A percentile compares a stretch with the other conserved stretches of the same genome.
Conservation (phyloP, 2,329 filamentous ascomycete genomes). For the Cladosporium sp. region DNA sequence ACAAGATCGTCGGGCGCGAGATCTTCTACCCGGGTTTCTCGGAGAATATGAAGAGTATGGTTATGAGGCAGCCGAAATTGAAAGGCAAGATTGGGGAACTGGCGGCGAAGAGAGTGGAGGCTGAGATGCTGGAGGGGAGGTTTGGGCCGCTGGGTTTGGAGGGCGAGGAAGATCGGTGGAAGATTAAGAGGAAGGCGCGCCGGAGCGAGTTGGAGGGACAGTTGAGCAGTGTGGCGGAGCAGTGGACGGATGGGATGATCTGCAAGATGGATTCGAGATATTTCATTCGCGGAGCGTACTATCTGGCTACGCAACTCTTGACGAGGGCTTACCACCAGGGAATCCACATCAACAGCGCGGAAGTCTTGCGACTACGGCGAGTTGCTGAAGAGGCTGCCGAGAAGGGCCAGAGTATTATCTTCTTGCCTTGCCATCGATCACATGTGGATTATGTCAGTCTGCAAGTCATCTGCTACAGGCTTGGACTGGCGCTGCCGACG, state of each 20-base stretch:
- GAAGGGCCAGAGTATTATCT: conserved; percentile 94
- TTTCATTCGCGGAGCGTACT: conserved; percentile 92
- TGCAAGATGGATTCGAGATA: conserved; percentile 74
- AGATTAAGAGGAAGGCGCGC: conserved; percentile 47
- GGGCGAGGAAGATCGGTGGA: conserved; percentile 56
- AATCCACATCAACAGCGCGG: conserved; percentile 93
- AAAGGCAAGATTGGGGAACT: conserved; percentile 73
- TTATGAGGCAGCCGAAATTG: conserved; percentile 74
- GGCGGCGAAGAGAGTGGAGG: conserved; percentile 69
- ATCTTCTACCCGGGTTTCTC: conserved; percentile 92
- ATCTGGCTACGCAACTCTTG: conserved; percentile 80
- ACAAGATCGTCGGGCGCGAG: conserved; percentile 83
- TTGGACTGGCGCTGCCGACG: conserved; percentile 84
- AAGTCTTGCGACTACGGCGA: conserved; percentile 77
- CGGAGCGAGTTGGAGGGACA: conserved; percentile 65
- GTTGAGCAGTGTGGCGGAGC: conserved; percentile 77
- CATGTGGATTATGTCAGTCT: conserved; percentile 96
- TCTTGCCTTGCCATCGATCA: conserved; percentile 89
- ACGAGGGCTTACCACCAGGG: conserved; percentile 94
- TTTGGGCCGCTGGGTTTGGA: conserved; percentile 53
- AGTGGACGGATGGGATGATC: conserved; percentile 92
- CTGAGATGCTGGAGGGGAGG: conserved; percentile 76
- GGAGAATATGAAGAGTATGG: conserved; percentile 79
- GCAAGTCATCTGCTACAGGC: conserved; percentile 90
- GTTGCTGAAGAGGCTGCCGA: conserved; percentile 80